Conservation (phyloP, 352 stramenopile genomes). For the Globisporangium iwayamae region DNA sequence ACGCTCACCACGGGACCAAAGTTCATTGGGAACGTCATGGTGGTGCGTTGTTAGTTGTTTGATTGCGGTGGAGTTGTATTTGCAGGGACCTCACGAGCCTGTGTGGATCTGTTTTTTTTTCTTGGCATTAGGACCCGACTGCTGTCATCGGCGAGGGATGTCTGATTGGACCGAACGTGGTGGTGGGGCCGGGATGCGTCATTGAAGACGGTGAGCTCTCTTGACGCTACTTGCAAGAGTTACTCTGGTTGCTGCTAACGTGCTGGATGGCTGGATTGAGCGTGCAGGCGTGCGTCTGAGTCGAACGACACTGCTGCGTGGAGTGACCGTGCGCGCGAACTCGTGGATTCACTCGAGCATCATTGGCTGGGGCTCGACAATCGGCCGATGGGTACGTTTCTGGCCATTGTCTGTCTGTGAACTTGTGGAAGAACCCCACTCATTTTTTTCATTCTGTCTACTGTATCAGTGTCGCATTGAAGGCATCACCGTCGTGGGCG, state of each 20-base stretch:
- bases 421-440: too few species aligned
- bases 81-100: too few species aligned
- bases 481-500: constrained; percentile 79
- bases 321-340: constrained; percentile 74
- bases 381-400: constrained; percentile 72
- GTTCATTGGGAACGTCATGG: constrained; percentile 84
- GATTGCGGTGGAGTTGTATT: too few species aligned
- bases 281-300: constrained; percentile 71
- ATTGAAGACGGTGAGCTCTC: constrained; percentile 67
- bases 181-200: constrained; percentile 76
- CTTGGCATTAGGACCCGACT: constrained; percentile 42
- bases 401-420: too few species aligned
- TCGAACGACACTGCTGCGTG: constrained; percentile 72
- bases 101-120: too few species aligned
- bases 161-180: constrained; percentile 83
- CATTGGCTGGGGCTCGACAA: constrained; percentile 86
- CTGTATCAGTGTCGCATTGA: constrained; percentile 73
- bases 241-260: too few species aligned
- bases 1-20: constrained; percentile 56
- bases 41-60: constrained; percentile 26
- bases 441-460: neutral
- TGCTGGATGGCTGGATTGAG: neutral
- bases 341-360: constrained; percentile 88
- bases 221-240: neutral
- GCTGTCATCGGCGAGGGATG: constrained; percentile 74